Percentiles rank a stretch among this genome's conserved stretches.
Conservation (phyloP, 2,329 filamentous ascomycete species). For the Penicillium vulpinum region DNA sequence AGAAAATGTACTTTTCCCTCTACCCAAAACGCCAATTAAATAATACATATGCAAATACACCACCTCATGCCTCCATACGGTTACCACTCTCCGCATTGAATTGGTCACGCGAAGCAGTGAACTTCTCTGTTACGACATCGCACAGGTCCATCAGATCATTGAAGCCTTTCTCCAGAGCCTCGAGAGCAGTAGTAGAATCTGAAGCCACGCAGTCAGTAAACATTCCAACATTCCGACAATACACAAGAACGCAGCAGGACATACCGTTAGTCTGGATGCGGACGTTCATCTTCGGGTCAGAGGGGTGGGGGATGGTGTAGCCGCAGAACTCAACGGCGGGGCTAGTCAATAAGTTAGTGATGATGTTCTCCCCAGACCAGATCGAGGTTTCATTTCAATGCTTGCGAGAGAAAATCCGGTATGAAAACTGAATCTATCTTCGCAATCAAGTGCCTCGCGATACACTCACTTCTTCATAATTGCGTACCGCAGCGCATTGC, state of each 20-base stretch:
- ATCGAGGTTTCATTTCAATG: background rate
- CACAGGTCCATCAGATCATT: slow-evolving; percentile 87
- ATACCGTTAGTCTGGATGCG: slow-evolving; percentile 95
- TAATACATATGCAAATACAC: slow-evolving; percentile 11
- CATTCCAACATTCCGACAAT: background rate
- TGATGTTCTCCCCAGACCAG: background rate
- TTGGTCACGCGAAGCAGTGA: slow-evolving; percentile 65
- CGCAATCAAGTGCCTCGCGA: background rate
- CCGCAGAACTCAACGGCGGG: slow-evolving; percentile 97
- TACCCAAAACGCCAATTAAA: slow-evolving; percentile 27
- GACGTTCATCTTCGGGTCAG: slow-evolving; percentile 94
- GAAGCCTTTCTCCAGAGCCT: slow-evolving; percentile 87
- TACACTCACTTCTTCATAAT: slow-evolving; percentile 93
- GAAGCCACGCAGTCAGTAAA: background rate
- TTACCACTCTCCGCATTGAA: slow-evolving; percentile 50
- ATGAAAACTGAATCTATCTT: background rate
- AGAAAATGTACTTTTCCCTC: slow-evolving; percentile 12
- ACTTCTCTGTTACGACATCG: slow-evolving; percentile 91
- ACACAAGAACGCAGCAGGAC: slow-evolving; percentile 29
- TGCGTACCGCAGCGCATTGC: slow-evolving; percentile 89
- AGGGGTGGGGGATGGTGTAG: slow-evolving; percentile 96
- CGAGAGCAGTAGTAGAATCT: slow-evolving; percentile 78
- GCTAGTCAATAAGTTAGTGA: slow-evolving; percentile 50
- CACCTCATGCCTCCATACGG: slow-evolving; percentile 33
- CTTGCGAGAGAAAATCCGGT: background rate